Conservation (phyloP, 371 early-diverging fungal species). For the Mucor lusitanicus region DNA sequence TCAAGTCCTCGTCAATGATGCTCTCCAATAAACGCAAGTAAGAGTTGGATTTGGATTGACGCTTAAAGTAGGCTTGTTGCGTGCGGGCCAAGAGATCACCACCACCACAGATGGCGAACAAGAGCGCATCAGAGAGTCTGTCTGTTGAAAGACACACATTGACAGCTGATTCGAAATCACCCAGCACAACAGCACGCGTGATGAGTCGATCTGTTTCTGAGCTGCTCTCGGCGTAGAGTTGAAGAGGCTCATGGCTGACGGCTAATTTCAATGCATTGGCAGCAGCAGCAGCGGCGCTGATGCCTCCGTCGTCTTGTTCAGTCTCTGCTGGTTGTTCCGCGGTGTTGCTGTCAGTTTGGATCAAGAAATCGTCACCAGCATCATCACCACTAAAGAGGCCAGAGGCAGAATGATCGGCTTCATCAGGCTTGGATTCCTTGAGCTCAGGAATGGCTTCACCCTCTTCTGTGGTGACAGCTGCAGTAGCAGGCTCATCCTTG, state of each 20-base stretch:
- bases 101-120: slow-evolving; percentile 88
- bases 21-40: slow-evolving; percentile 82
- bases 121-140: slow-evolving; percentile 88
- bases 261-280: slow-evolving; percentile 7
- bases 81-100: slow-evolving; percentile 80
- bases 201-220: slow-evolving; percentile 57
- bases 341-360: slow-evolving; percentile 1
- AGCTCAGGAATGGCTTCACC: not conserved
- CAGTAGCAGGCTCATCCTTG: slow-evolving; percentile 9
- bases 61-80: slow-evolving; percentile 82
- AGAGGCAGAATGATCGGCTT: slow-evolving; percentile 23
- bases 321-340: slow-evolving; percentile 7
- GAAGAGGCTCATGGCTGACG: slow-evolving; percentile 40
- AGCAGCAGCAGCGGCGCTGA: slow-evolving; percentile 12
- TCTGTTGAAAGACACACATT: slow-evolving; percentile 80
- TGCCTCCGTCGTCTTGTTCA: slow-evolving; percentile 10
- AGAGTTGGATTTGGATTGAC: slow-evolving; percentile 43
- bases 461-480: not conserved
- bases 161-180: slow-evolving; percentile 92
- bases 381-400: slow-evolving; percentile 33
- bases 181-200: slow-evolving; percentile 81
- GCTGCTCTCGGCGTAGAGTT: not conserved
- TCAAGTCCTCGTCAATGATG: slow-evolving; percentile 76
- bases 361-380: slow-evolving; percentile 35
- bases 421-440: slow-evolving; percentile 13